A percentile compares a stretch with the other conserved stretches of the same genome.
Conservation (phyloP, 2,329 filamentous ascomycete genomes). For the Colletotrichum coccodes region DNA sequence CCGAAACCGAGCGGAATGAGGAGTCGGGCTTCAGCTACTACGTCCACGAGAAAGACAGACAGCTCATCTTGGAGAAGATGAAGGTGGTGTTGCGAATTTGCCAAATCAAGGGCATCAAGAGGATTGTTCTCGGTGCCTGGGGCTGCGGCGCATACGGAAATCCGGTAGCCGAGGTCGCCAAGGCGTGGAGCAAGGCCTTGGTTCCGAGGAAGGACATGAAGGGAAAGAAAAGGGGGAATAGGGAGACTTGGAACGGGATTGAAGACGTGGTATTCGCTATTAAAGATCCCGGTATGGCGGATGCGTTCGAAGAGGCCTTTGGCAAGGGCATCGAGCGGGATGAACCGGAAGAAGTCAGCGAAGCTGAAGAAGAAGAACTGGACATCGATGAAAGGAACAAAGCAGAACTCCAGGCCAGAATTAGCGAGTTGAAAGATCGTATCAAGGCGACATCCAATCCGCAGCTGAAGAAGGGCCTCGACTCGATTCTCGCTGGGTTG, state of each 20-base stretch:
- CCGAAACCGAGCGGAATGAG: constrained; percentile 57
- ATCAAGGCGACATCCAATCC: constrained; percentile 37
- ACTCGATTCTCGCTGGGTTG: constrained; percentile 39
- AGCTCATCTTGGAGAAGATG: constrained; percentile 65
- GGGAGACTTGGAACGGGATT: constrained; percentile 52
- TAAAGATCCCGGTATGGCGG: constrained; percentile 60
- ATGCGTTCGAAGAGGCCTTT: constrained; percentile 61
- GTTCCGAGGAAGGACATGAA: constrained; percentile 32
- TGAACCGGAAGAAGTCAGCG: constrained; percentile 30
- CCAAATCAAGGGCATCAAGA: constrained; percentile 53
- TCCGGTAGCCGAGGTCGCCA: constrained; percentile 67
- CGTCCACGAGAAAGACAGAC: constrained; percentile 58
- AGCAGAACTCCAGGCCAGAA: constrained; percentile 41
- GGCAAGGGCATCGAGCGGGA: constrained; percentile 49
- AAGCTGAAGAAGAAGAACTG: constrained; percentile 30
- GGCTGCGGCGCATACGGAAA: constrained; percentile 74
- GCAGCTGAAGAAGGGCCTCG: constrained; percentile 41
- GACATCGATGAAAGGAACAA: constrained; percentile 16
- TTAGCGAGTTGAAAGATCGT: constrained; percentile 40
- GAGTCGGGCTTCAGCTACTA: constrained; percentile 46
- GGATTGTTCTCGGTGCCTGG: constrained; percentile 71
- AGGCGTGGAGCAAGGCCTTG: constrained; percentile 56
- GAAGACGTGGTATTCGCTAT: constrained; percentile 69
- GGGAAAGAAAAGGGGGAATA: constrained; percentile 36
- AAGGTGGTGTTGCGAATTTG: constrained; percentile 64